Evolutionary conservation across 2,329 filamentous ascomycete genomes (phyloP).

Genomic region (Alternaria postmessia): DNA sequence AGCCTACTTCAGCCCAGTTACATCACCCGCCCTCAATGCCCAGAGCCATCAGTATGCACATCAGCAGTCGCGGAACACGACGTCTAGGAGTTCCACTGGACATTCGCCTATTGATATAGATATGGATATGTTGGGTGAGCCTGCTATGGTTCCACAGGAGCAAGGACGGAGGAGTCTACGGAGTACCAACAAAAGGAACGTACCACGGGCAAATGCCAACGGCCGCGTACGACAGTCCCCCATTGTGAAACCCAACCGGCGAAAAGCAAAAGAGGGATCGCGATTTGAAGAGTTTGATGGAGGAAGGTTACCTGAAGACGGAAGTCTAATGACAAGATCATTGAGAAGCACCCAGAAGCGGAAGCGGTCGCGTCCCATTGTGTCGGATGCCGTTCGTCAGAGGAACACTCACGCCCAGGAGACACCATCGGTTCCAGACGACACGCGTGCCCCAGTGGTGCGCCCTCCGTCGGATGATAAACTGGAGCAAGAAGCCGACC

Average conservation of each 20-base stretch:
- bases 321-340: too few species aligned
- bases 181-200: constrained; percentile 58
- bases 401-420: background rate
- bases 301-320: too few species aligned
- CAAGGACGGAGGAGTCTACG: constrained; percentile 48
- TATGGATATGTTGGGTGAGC: constrained; percentile 55
- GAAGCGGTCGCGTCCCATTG: too few species aligned
- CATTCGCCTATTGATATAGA: constrained; percentile 58
- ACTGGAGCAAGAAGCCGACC: background rate
- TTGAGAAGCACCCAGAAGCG: too few species aligned
- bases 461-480: background rate
- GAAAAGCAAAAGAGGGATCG: constrained; percentile 40
- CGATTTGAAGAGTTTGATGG: too few species aligned
- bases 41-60: constrained; percentile 59
- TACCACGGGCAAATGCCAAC: constrained; percentile 57
- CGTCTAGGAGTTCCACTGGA: constrained; percentile 61
- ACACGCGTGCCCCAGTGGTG: background rate
- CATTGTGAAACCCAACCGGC: constrained; percentile 70
- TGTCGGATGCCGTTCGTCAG: background rate
- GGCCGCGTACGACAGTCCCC: constrained; percentile 72
- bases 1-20: constrained; percentile 83
- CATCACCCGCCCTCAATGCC: constrained; percentile 81
- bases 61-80: constrained; percentile 50
- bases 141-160: constrained; percentile 51
- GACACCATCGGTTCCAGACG: too few species aligned